Base-by-base conservation (phyloP, 805 yeast genomes). In the Candida caryicola region DNA sequence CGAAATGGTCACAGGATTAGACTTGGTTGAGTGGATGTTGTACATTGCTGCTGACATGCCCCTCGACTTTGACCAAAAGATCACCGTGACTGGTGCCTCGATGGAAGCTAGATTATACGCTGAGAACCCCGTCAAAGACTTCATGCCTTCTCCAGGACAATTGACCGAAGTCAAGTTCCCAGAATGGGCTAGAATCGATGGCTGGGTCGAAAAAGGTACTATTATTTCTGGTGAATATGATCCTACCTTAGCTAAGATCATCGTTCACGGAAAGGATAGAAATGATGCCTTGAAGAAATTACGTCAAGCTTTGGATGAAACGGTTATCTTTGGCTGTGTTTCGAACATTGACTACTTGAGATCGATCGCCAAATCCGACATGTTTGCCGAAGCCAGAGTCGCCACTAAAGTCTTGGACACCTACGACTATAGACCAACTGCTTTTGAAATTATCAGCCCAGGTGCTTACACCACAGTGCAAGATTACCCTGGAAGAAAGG, bases 91-190 rank as follows among this genome's bases (percentile, higher is more conserved):
- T 33, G 98, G 99, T 48, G 95, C 95, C 0, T 78, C 96, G 0
- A 91, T 91, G 90, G 99, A 91, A 66, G 98, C 96, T 23, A 77
- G 99, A 59, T 71, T 91, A 35, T 93, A 93, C 51, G 97, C 99
- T 26, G 99, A 91, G 64, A 91, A 93, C 66, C 98, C 99, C 1
- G 91, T 85, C 30, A 90, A 88, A 57, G 96, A 83, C 47, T 91
- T 91, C 64, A 76, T 82, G 74, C 99, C 99, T 15, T 87, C 96
- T 23, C 98, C 99, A 19, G 99, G 99, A 47, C 95, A 85, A 61
- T 69, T 91, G 41, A 81, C 88, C 8, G 89, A 87, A 48, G 90
- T 91, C 29, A 60, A 65, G 36, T 93, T 90, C 73, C 98, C 99
- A 2, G 62, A 68, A 16, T 85, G 90, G 85, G 96, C 96, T 6